Evolutionary conservation across 352 stramenopile genomes (phyloP).

Genomic region (Phytopythium vexans): DNA sequence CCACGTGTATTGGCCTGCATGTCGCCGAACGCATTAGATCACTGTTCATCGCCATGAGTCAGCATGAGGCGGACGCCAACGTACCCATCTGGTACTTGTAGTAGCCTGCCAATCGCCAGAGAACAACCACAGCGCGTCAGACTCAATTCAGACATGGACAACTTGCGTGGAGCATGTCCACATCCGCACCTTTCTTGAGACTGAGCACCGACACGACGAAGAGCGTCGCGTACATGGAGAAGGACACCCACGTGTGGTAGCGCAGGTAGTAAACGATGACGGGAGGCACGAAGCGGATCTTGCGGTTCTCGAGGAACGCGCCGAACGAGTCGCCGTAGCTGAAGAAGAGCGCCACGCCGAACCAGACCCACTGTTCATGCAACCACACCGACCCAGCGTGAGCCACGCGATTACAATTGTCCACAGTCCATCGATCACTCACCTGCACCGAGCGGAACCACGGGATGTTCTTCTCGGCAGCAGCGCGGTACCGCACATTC

Average conservation of each 20-base stretch:
- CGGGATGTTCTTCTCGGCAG: constrained; percentile 94
- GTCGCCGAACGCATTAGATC: background rate
- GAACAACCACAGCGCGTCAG: background rate
- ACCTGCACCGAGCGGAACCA: constrained; percentile 95
- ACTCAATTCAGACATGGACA: background rate
- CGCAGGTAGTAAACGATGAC: constrained; percentile 85
- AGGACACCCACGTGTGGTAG: constrained; percentile 91
- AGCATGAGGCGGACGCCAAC: constrained; percentile 1
- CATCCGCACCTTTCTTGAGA: constrained; percentile 80
- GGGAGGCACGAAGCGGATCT: constrained; percentile 76
- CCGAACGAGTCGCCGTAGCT: constrained; percentile 91
- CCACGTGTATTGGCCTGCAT: constrained; percentile 92
- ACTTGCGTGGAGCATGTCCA: background rate
- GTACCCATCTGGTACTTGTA: constrained; percentile 95
- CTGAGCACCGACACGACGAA: constrained; percentile 96
- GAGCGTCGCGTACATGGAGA: constrained; percentile 92
- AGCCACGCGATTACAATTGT: background rate
- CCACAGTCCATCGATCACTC: background rate
- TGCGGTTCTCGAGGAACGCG: constrained; percentile 81
- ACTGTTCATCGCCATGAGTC: too few relatives aligned
- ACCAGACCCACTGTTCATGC: constrained; percentile 94
- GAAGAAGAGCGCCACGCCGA: constrained; percentile 96
- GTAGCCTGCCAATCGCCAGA: constrained; percentile 44
- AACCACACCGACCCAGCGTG: background rate
- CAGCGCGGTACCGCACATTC: constrained; percentile 95